phyloP scores from a whole-genome alignment of 2,329 filamentous ascomycete species.

The Apiospora phragmitis region DNA sequence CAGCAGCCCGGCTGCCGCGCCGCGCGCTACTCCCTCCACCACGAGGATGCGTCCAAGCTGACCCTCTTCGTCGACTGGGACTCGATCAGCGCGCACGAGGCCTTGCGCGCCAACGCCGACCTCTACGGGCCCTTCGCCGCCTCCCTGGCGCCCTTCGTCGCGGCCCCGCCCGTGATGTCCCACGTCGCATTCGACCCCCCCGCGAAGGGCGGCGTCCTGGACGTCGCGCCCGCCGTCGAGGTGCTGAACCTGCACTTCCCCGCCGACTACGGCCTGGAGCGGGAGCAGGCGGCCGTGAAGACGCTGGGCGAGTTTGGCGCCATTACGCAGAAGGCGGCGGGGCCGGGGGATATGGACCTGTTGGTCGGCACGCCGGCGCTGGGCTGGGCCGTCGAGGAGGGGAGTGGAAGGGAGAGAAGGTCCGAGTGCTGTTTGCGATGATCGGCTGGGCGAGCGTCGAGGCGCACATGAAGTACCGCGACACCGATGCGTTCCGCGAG shows the following conservation, averaged over 20 bases:
- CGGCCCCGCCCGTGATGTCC: neutral
- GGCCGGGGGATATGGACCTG: neutral
- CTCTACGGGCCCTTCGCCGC: neutral
- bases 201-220: neutral
- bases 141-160: neutral
- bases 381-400: neutral
- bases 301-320: neutral
- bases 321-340: neutral
- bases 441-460: constrained; percentile 4
- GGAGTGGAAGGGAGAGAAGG: neutral
- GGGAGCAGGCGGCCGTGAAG: neutral
- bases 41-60: neutral
- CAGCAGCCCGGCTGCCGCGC: constrained; percentile 3
- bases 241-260: neutral
- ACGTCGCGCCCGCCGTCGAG: neutral
- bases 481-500: neutral
- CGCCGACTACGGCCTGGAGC: neutral
- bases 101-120: neutral
- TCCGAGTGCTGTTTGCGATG: neutral
- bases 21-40: neutral
- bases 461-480: neutral
- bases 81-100: neutral
- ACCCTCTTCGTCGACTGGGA: neutral
- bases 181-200: neutral
- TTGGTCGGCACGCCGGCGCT: neutral